Base-by-base conservation (phyloP, 225 moss, liverwort and hornwort genomes). In the Rhytidiadelphus loreus region DNA sequence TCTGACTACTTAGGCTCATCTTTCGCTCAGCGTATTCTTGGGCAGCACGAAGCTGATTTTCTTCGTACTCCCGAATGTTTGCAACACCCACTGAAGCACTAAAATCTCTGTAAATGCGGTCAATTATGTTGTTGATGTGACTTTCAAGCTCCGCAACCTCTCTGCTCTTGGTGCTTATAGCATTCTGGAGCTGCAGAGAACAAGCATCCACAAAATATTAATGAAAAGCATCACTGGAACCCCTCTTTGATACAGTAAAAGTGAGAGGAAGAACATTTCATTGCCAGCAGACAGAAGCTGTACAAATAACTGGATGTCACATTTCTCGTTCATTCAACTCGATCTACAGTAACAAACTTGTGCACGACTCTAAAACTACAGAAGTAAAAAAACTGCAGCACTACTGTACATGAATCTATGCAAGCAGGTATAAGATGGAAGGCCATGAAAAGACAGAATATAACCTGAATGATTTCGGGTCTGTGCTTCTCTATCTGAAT, bases 1-100 rank as follows among this genome's bases (percentile, higher is more conserved):
- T 99, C 92, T 97, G 97, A 88, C 93, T 97, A 76, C 75, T 97
- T 18, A 99, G 92, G 78, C 95, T 92, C 99, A 99, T 95, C 92
- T 92, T 93, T 85, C 96, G 92, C 88, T 96, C 99, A 44, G 96
- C 96, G 78, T 92, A 92, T 88, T 97, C 99, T 92, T 99, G 96
- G 70, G 95, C 96, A 90, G 90, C 96, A 89, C 96, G 95, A 65
- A 99, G 93, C 86, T 99, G 97, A 92, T 97, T 97, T 87, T 99
- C 99, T 92, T 99, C 96, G 90, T 97, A 99, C 85, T 99, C 97
- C 48, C 99, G 96, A 83, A 99, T 99, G 89, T 97, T 99, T 39
- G 99, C 95, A 89, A 99, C 99, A 81, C 99, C 97, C 72, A 99
- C 99, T 79, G 99, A 99, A 56, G 93, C 94, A 91, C 97, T 99